A percentile compares a stretch with the other conserved stretches of the same genome.
These are phyloP conservation scores for Dactylonectria estremocensis DNA, from an alignment of 2,329 filamentous ascomycete genomes.

Conservation along the genomic window DNA sequence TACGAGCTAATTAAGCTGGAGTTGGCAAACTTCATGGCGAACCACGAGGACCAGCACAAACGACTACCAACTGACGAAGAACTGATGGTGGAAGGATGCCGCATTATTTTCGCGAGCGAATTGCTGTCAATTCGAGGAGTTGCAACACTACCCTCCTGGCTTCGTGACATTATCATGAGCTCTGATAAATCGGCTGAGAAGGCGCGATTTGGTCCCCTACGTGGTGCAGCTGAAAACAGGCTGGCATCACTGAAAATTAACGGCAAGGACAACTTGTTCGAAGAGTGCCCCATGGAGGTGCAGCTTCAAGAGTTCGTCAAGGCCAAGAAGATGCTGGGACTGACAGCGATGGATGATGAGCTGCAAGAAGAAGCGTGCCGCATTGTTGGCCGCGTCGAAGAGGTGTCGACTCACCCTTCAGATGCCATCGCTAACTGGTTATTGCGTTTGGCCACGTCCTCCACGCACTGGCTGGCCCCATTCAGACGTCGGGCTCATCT, in stretches of 20 bases:
- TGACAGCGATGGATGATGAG: constrained; percentile 73
- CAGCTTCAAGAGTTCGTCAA: constrained; percentile 69
- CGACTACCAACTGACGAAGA: constrained; percentile 65
- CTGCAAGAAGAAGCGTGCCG: constrained; percentile 72
- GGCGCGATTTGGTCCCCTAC: constrained; percentile 65
- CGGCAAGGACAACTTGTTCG: constrained; percentile 71
- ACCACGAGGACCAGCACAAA: constrained; percentile 60
- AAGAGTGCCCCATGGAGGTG: constrained; percentile 69
- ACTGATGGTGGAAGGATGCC: constrained; percentile 71
- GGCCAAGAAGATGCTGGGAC: constrained; percentile 66
- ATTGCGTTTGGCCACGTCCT: constrained; percentile 65
- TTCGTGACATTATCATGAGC: constrained; percentile 72
- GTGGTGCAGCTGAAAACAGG: constrained; percentile 62
- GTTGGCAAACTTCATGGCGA: constrained; percentile 66
- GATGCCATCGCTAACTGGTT: constrained; percentile 70
- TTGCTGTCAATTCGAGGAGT: constrained; percentile 58
- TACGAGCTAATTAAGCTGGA: constrained; percentile 75
- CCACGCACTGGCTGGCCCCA: constrained; percentile 68
- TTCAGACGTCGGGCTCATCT: constrained; percentile 72
- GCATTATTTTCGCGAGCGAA: constrained; percentile 71
- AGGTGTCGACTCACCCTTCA: constrained; percentile 64
- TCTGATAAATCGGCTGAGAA: constrained; percentile 59
- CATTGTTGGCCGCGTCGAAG: constrained; percentile 71
- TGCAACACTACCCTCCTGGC: constrained; percentile 64
- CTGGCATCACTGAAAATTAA: constrained; percentile 68